A percentile compares a stretch with the other conserved stretches of the same genome.
Conservation (phyloP, 1,139 yeast species). For the Petasospora rhodanensis region DNA sequence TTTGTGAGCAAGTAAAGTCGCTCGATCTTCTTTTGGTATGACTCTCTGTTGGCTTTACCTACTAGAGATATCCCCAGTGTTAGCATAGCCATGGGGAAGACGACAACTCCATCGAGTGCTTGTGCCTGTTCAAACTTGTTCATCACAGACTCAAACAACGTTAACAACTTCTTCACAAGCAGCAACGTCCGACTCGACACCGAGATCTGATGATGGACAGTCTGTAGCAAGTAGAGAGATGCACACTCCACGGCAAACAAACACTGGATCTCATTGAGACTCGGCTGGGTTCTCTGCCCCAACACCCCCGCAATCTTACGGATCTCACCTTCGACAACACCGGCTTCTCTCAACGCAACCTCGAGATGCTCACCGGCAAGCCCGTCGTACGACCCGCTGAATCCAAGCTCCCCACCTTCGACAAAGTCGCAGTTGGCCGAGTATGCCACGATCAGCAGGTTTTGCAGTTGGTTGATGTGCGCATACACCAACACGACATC, state of each 20-base stretch:
- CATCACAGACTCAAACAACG: background rate
- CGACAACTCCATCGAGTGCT: background rate
- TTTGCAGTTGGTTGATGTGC: constrained; percentile 7
- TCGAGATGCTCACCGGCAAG: constrained; percentile 4
- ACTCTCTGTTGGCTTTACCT: constrained; percentile 2
- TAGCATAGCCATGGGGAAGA: constrained; percentile 6
- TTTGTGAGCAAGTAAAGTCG: constrained; percentile 2
- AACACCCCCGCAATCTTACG: background rate
- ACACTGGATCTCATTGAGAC: constrained; percentile 1
- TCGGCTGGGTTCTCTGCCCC: background rate
- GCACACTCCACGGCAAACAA: constrained; percentile 4
- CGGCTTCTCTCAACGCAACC: constrained; percentile 4
- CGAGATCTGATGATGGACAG: constrained; percentile 6
- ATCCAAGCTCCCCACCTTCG: background rate
- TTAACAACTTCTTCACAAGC: constrained; percentile 3
- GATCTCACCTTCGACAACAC: constrained; percentile 1
- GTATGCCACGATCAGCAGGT: constrained; percentile 3
- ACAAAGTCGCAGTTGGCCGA: constrained; percentile 4
- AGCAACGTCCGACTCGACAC: constrained; percentile 1
- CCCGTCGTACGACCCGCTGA: constrained; percentile 1
- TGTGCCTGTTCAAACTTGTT: background rate
- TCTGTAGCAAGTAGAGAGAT: constrained; percentile 6
- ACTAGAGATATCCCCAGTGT: constrained; percentile 6
- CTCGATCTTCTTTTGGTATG: constrained; percentile 1
- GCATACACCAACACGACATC: constrained; percentile 3